Evolutionary conservation across 768 basidiomycete species (phyloP).

Genomic region (Suillus plorans): DNA sequence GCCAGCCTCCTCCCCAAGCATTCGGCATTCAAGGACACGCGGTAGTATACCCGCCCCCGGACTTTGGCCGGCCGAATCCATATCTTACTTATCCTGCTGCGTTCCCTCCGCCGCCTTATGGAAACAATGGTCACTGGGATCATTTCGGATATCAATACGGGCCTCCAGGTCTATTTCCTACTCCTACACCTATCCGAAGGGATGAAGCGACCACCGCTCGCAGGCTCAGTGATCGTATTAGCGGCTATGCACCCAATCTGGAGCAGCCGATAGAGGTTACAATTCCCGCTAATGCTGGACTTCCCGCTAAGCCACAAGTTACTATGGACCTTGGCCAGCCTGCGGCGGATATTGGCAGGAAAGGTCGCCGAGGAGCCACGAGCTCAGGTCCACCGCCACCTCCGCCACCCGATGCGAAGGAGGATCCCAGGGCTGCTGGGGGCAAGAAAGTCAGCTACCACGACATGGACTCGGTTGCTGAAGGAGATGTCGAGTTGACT

Average conservation of each 20-base stretch:
- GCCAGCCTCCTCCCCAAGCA: conserved; percentile 80
- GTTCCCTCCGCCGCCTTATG: conserved; percentile 38
- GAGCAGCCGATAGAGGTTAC: conserved; percentile 41
- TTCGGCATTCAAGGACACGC: conserved; percentile 72
- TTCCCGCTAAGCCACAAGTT: conserved; percentile 76
- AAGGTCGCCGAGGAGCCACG: conserved; percentile 38
- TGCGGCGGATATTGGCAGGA: conserved; percentile 26
- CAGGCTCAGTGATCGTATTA: conserved; percentile 77
- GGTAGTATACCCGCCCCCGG: conserved; percentile 46
- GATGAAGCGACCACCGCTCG: conserved; percentile 60
- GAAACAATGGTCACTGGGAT: conserved; percentile 44
- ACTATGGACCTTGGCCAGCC: conserved; percentile 45
- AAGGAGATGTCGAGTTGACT: conserved; percentile 65
- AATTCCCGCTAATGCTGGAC: conserved; percentile 65
- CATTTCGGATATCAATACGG: conserved; percentile 44
- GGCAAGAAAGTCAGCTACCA: conserved; percentile 91
- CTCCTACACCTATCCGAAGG: conserved; percentile 45
- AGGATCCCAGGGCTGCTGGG: conserved; percentile 88
- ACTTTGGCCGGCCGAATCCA: conserved; percentile 40
- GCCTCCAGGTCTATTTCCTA: conserved; percentile 33
- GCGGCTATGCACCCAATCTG: conserved; percentile 63
- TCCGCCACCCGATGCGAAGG: conserved; percentile 85
- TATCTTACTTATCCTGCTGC: conserved; percentile 37
- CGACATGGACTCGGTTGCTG: conserved; percentile 93
- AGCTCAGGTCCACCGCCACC: conserved; percentile 64